Evolutionary conservation across 139 green algal genomes (phyloP).

Genomic region (Volvox africanus): DNA sequence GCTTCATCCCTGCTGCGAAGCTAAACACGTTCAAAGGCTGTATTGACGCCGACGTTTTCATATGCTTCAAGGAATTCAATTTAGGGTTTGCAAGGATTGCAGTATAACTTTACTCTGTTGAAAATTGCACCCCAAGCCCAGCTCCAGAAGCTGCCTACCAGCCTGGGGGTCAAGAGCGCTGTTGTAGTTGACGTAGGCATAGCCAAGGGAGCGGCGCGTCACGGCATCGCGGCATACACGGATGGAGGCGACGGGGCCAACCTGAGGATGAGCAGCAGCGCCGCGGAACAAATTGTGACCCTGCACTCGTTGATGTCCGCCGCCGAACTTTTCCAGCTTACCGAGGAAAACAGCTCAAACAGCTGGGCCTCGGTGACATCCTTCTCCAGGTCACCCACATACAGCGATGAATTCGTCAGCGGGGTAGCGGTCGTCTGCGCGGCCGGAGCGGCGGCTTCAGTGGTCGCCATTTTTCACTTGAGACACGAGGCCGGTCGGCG

Average conservation of each 20-base stretch:
- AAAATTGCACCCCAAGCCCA: not conserved
- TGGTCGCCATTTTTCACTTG: constrained; percentile 41
- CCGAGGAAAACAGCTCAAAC: constrained; percentile 93
- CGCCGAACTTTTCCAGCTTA: constrained; percentile 48
- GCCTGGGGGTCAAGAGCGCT: constrained; percentile 82
- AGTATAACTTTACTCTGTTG: not conserved
- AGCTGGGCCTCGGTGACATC: constrained; percentile 92
- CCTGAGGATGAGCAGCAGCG: constrained; percentile 62
- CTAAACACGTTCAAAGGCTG: not conserved
- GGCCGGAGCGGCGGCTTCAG: constrained; percentile 41
- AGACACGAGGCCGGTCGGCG: constrained; percentile 5
- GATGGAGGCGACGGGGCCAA: constrained; percentile 92
- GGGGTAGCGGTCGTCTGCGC: constrained; percentile 44
- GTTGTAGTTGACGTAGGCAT: constrained; percentile 98
- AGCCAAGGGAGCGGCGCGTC: constrained; percentile 93
- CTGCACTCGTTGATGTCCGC: not conserved
- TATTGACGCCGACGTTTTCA: not conserved
- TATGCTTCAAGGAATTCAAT: not conserved
- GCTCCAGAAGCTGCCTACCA: constrained; percentile 63
- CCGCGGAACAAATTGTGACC: not conserved
- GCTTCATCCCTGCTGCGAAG: too few species aligned
- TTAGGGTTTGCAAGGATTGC: not conserved
- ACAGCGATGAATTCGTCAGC: constrained; percentile 85
- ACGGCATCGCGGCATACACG: constrained; percentile 94
- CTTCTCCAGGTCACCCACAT: constrained; percentile 94